Conservation (phyloP, 176 grass and related monocot species). For the Aechmea fasciata region DNA sequence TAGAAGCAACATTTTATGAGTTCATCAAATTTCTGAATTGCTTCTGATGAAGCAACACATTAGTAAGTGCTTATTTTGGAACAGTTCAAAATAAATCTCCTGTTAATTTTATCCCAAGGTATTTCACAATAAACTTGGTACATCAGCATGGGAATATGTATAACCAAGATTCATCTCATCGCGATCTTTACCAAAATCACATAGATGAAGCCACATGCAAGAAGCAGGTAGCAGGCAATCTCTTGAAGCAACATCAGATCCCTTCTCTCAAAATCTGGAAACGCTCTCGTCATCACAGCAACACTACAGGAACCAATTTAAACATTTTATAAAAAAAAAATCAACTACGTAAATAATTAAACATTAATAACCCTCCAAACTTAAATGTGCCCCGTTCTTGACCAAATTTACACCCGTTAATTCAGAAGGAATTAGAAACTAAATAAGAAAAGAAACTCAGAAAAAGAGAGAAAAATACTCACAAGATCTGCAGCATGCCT, state of each 20-base stretch:
- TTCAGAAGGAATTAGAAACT: too few species aligned
- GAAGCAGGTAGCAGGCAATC: constrained; percentile 83
- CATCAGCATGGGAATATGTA: neutral
- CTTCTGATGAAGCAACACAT: neutral
- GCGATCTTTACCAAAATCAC: constrained; percentile 56
- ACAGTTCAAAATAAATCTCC: neutral
- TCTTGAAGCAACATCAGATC: constrained; percentile 78
- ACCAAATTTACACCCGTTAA: too few species aligned
- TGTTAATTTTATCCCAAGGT: neutral
- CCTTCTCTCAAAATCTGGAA: constrained; percentile 35
- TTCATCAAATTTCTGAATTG: neutral
- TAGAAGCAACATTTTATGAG: neutral
- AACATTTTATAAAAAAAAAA: neutral
- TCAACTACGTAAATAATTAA: neutral
- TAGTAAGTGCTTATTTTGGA: neutral
- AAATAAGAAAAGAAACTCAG: neutral
- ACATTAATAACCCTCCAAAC: neutral
- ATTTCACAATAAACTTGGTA: neutral
- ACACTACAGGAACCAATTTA: constrained; percentile 40
- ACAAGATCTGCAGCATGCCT: constrained; percentile 98
- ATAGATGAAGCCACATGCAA: constrained; percentile 78
- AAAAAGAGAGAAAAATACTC: constrained; percentile 19
- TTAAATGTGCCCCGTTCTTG: too few species aligned
- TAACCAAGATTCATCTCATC: neutral
- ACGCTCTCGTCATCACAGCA: constrained; percentile 96